These are phyloP conservation scores for Flammula alnicola DNA, from an alignment of 1,284 basidiomycete genomes.

Conservation along the genomic window DNA sequence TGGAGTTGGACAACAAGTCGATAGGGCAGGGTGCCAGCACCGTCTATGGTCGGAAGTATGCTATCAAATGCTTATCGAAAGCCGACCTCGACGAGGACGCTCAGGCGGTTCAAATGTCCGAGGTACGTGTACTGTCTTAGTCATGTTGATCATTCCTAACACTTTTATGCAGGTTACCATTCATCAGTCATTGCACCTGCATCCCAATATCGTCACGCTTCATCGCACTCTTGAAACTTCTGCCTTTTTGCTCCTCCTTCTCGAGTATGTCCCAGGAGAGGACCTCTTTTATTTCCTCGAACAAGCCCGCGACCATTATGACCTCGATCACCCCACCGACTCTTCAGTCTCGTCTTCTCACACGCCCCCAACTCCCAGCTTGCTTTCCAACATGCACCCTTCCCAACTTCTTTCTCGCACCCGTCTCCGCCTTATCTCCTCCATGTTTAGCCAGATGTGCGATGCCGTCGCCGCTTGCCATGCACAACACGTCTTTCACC, in stretches of 20 bases:
- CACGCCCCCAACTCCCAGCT: constrained; percentile 92
- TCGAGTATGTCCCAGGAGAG: constrained; percentile 93
- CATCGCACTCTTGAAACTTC: constrained; percentile 79
- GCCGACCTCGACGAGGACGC: constrained; percentile 88
- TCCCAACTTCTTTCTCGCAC: constrained; percentile 84
- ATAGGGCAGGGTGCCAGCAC: constrained; percentile 33
- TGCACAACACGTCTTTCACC: constrained; percentile 89
- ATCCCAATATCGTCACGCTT: constrained; percentile 95
- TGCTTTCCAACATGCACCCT: constrained; percentile 88
- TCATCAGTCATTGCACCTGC: constrained; percentile 90
- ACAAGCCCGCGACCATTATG: constrained; percentile 86
- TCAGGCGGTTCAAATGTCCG: constrained; percentile 85
- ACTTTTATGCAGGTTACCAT: constrained; percentile 72
- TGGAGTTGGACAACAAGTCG: constrained; percentile 55
- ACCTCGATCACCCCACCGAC: constrained; percentile 48
- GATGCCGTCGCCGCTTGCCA: constrained; percentile 97
- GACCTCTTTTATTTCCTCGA: constrained; percentile 98
- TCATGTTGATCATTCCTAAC: constrained; percentile 15
- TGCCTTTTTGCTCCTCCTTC: constrained; percentile 52
- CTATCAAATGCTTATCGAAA: constrained; percentile 96
- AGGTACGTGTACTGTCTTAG: constrained; percentile 52
- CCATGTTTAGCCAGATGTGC: constrained; percentile 99
- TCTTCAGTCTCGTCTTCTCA: constrained; percentile 56
- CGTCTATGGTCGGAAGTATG: constrained; percentile 86
- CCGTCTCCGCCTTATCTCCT: constrained; percentile 89